Evolutionary conservation across 768 basidiomycete species (phyloP).

Genomic region (Lactarius quietus): DNA sequence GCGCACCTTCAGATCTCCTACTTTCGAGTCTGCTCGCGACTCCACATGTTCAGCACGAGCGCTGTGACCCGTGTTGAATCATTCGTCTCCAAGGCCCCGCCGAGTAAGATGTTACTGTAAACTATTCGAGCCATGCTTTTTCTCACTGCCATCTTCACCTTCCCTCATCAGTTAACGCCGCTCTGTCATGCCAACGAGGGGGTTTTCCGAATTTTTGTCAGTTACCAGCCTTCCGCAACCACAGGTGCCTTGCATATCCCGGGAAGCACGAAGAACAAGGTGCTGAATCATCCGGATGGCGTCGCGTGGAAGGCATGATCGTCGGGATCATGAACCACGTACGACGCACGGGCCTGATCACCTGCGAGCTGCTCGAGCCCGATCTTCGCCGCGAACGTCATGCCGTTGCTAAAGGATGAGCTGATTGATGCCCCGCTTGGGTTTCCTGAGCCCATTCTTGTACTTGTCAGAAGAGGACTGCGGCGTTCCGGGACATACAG

Average conservation of each 20-base stretch:
- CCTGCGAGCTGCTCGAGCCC: slow-evolving; percentile 36
- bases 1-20: too few species aligned
- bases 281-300: slow-evolving; percentile 37
- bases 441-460: slow-evolving; percentile 34
- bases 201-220: too few species aligned
- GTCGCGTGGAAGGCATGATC: slow-evolving; percentile 38
- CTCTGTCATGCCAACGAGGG: too few species aligned
- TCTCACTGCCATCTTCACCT: too few species aligned
- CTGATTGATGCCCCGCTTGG: slow-evolving; percentile 30
- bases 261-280: slow-evolving; percentile 30
- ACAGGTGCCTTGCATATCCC: slow-evolving; percentile 35
- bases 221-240: slow-evolving; percentile 38
- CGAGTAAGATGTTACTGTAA: too few species aligned
- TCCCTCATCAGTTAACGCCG: too few species aligned
- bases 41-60: too few species aligned
- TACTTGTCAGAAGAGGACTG: slow-evolving; percentile 27
- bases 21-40: too few species aligned
- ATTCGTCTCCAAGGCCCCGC: too few species aligned
- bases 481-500: slow-evolving; percentile 37
- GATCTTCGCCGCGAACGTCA: slow-evolving; percentile 34
- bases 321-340: slow-evolving; percentile 33
- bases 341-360: slow-evolving; percentile 29
- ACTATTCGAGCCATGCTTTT: too few species aligned
- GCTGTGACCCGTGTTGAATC: too few species aligned
- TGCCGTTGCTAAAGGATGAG: slow-evolving; percentile 36